These are phyloP conservation scores for Avena insularis DNA, from an alignment of 176 grass and related monocot genomes.

Conservation along the genomic window DNA sequence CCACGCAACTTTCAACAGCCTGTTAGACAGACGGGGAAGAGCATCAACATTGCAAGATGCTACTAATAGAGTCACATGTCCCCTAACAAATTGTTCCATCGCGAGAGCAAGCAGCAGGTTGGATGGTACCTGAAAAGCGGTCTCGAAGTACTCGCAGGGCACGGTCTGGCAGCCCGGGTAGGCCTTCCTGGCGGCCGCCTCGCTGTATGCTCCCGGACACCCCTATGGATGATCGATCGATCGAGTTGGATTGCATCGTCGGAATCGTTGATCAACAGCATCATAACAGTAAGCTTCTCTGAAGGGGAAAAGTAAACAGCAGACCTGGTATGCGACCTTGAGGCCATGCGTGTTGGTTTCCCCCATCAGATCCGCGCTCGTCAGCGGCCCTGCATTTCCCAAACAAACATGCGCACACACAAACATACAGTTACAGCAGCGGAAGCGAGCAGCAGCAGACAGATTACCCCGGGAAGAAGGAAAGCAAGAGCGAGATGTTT, in stretches of 20 bases:
- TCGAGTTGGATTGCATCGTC: neutral
- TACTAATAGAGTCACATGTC: neutral
- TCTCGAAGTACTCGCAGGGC: constrained; percentile 84
- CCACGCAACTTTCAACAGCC: constrained; percentile 59
- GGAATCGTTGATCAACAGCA: neutral
- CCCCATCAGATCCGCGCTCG: constrained; percentile 53
- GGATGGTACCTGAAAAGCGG: constrained; percentile 70
- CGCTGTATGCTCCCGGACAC: constrained; percentile 75
- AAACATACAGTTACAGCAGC: neutral
- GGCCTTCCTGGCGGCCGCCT: constrained; percentile 79
- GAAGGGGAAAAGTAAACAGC: neutral
- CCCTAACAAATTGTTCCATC: too few species aligned
- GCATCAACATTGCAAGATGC: neutral
- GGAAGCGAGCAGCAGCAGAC: neutral
- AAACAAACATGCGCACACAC: neutral
- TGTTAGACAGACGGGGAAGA: constrained; percentile 27
- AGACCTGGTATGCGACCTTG: constrained; percentile 73
- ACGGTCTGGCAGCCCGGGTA: constrained; percentile 81
- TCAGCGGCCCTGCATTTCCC: constrained; percentile 53
- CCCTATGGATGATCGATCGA: constrained; percentile 11
- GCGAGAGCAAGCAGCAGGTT: neutral
- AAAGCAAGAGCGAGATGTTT: neutral
- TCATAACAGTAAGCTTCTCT: neutral
- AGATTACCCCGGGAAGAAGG: neutral
- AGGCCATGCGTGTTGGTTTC: constrained; percentile 46